Evolutionary conservation across 768 basidiomycete genomes (phyloP), one percentile per base, ranked within the genome.

Genomic region (Amanita thiersii): DNA sequence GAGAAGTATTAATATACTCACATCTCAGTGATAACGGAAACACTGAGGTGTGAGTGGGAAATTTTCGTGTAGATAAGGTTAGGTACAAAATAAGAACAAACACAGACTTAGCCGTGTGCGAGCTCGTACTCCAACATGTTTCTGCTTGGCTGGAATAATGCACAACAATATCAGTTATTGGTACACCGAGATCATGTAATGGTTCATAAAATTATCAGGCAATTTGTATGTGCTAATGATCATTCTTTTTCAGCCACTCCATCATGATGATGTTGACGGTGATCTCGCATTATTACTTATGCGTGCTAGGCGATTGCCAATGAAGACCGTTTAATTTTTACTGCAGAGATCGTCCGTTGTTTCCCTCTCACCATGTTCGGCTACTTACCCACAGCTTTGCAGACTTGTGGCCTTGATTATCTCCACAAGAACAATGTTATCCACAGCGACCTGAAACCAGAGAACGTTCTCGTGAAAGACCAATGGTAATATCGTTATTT

Each of bases 401-500:
- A 34, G 10, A 19, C 7, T 31, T 15, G 42, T 31, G 43, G 19
- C 19, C 24, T 42, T 18, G 20, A 24, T 28, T 21, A 43, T 15
- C 63, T 85, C 40, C 86, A 88, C 53, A 64, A 69, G 40, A 75
- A 78, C 52, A 81, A 81, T 32, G 79, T 87, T 47, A 81, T 86
- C 1, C 86, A 89, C 49, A 69, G 86, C 23, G 86, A 88, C 55
- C 63, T 88, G 50, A 88, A 88, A 62, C 64, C 86, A 40, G 82
- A 83, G 61, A 86, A 86, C 51, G 75, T 86, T 0, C 56, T 86
- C 23, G 41, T 51, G 17, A 47, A 47, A 35, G 38, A 41, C n/a
- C 32, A 37, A 44, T 20, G 43, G 49, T 3, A 43, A 50, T 31
- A 41, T 57, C 14, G 44, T 56, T 28, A 49, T 58, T 33, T 44